A percentile compares a stretch with the other conserved stretches of the same genome.
These are phyloP conservation scores for Symbiotaphrina buchneri DNA, from an alignment of 495 filamentous ascomycete species.

Conservation along the genomic window DNA sequence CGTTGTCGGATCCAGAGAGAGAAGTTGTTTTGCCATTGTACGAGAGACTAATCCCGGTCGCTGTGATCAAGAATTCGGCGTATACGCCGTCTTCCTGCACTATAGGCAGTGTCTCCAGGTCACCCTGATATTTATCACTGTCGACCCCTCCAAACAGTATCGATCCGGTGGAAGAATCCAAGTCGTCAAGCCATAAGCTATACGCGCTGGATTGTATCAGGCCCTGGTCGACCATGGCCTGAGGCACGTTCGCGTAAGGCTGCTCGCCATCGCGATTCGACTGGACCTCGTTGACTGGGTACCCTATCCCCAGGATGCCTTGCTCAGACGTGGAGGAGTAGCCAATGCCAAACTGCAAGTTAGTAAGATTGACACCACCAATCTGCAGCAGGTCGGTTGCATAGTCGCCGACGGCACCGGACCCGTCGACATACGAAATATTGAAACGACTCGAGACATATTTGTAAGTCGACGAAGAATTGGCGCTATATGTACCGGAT, in stretches of 20 bases:
- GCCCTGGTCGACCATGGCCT: constrained; percentile 43
- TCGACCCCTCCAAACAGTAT: constrained; percentile 90
- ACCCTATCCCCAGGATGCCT: constrained; percentile 87
- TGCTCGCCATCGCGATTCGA: constrained; percentile 31
- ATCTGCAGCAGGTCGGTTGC: constrained; percentile 56
- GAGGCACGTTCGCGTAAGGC: constrained; percentile 61
- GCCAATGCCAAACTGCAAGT: constrained; percentile 74
- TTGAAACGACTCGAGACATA: constrained; percentile 64
- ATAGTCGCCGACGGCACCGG: constrained; percentile 64
- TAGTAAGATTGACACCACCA: constrained; percentile 31
- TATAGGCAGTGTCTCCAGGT: constrained; percentile 56
- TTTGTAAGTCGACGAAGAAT: constrained; percentile 57
- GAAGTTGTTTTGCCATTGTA: constrained; percentile 15
- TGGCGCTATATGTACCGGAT: constrained; percentile 25
- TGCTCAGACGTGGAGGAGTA: constrained; percentile 46
- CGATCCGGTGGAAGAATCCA: constrained; percentile 41
- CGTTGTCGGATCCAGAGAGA: constrained; percentile 26
- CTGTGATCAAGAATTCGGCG: constrained; percentile 61
- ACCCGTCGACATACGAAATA: constrained; percentile 79
- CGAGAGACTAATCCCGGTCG: constrained; percentile 38
- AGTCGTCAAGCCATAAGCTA: constrained; percentile 73
- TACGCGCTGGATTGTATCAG: constrained; percentile 66
- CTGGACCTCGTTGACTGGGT: constrained; percentile 58
- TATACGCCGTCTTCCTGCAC: constrained; percentile 26
- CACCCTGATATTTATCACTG: constrained; percentile 49